Base-by-base conservation (phyloP, 192 early-diverging fungal genomes). In the Glomus cerebriforme region DNA sequence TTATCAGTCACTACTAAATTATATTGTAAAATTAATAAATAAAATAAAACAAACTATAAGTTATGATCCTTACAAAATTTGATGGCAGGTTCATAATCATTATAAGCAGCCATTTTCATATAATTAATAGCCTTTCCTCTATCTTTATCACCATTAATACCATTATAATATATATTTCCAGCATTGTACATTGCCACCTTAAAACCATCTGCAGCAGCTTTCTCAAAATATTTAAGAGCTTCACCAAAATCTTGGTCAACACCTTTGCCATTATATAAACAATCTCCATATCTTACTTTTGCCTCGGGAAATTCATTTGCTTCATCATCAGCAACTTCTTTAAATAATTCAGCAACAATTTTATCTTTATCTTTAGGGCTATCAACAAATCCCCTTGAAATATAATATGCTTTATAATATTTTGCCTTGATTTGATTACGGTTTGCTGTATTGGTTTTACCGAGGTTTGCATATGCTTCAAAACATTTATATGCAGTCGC, bases 301-400 rank as follows among this genome's bases (percentile, higher is more conserved):
- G 66, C 66, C 8, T 37, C 66, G 10, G 66, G 31, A 0, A 54
- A 54, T n/a, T 54, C 49, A 54, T 54, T 54, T 39, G 17, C 34
- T 68, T 39, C 66, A 68, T 68, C 34, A 39, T 39, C 35, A n/a
- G 66, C 66, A n/a, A 37, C 31, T 68, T 68, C 66, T 68, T 68
- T 68, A 68, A 68, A 68, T 24, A 39, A 24, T 68, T 39, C 22
- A 2, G 66, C 66, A n/a, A 35, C 35, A 9, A 15, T 32, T n/a
- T 5, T 43, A 7, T 39, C 32, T 39, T 37, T 68, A 39, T 68
- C 24, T 9, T 1, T 39, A 4, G 8, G 35, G 22, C 17, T 65
- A 4, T 54, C 49, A 54, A 22, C 19, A 17, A 15, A 27, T 5
- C 12, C 19, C 32, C 13, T 32, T 13, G 26, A 65, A 65, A 65